phyloP scores from a whole-genome alignment of 2,329 filamentous ascomycete genomes.

The Alternaria gansuensis region DNA sequence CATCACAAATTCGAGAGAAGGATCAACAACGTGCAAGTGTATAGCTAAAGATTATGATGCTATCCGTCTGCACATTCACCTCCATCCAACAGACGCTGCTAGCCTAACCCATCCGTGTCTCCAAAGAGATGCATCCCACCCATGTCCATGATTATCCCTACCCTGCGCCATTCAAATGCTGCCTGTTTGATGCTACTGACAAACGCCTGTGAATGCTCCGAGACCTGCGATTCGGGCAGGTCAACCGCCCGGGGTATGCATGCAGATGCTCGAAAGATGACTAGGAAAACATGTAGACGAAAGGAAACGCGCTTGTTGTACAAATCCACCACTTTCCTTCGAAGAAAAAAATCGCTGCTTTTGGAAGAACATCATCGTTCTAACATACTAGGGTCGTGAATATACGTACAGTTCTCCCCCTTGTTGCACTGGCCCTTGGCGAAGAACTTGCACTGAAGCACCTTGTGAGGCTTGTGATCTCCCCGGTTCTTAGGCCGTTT shows the following conservation, averaged over 20 bases:
- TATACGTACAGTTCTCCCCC: conserved; percentile 77
- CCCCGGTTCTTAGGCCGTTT: conserved; percentile 49
- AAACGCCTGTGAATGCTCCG: conserved; percentile 36
- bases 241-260: conserved; percentile 35
- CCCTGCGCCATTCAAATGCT: conserved; percentile 34
- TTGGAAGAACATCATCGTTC: neutral
- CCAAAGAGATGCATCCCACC: conserved; percentile 6
- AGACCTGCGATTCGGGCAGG: conserved; percentile 11
- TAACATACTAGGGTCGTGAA: conserved; percentile 63
- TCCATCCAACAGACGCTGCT: conserved; percentile 3
- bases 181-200: conserved; percentile 18
- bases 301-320: conserved; percentile 17
- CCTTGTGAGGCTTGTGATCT: conserved; percentile 48
- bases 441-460: conserved; percentile 71
- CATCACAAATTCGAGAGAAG: neutral
- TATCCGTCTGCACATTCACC: conserved; percentile 17
- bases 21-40: neutral
- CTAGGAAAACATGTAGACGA: conserved; percentile 14
- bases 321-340: conserved; percentile 4
- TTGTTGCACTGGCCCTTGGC: conserved; percentile 75
- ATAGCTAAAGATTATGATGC: conserved; percentile 17
- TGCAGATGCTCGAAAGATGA: conserved; percentile 24
- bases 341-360: neutral
- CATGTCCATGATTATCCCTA: conserved; percentile 11
- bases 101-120: conserved; percentile 2